Evolutionary conservation across 306 rosid species (phyloP), one percentile per base, ranked within the genome.

Genomic region (Purshia tridentata): DNA sequence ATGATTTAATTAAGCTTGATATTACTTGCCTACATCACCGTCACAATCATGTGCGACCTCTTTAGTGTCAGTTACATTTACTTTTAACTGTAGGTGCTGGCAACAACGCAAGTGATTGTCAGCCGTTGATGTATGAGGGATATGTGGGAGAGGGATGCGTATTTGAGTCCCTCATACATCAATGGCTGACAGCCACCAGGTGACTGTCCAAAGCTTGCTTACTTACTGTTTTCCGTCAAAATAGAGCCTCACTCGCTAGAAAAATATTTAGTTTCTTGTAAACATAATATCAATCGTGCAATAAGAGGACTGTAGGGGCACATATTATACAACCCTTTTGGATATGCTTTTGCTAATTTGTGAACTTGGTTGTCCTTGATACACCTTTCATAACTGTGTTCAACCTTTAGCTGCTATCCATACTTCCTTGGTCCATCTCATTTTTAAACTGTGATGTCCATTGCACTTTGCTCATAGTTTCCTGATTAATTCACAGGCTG

Each of bases 401-500:
- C 41, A 29, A 35, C 11, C 9, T 58, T 18, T 65, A 65, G 74
- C 39, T 53, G 18, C 6, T 8, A 6, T 47, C 7, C 6, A 3
- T 23, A 15, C 44, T 23, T 6, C 4, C n/a, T 29, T 9, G 8
- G 14, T 4, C 14, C 13, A 4, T 11, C 47, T 46, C 2, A 66
- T 4, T 6, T 46, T 22, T 14, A 22, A 15, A 11, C 11, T 52
- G 4, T 19, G 19, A 0, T 72, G 9, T 29, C 15, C 1, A 12
- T 8, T 37, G 19, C 15, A n/a, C 10, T n/a, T 48, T 40, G 20
- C 19, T 49, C 19, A 50, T 62, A 16, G 37, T 29, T 46, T 51
- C 22, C 20, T 55, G 19, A 48, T 64, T 5, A 23, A 65, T 42
- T 74, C 44, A 39, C 79, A 92, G 93, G 79, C 76, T 93, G 78